Base-by-base conservation (phyloP, 768 basidiomycete species). In the Pisolithus marmoratus region DNA sequence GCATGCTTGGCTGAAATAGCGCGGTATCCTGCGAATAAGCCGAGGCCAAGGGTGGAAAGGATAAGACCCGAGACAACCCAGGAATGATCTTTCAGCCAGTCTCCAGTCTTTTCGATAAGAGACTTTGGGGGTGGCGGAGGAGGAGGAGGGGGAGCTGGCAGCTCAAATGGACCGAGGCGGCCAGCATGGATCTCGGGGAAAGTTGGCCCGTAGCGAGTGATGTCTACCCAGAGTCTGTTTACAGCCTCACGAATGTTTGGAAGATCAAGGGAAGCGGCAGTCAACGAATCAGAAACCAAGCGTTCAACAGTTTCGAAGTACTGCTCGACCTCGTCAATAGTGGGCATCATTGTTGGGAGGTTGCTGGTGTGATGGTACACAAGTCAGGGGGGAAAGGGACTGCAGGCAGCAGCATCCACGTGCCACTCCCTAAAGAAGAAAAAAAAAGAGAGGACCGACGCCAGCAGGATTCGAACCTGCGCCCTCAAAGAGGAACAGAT, bases 151-250 rank as follows among this genome's bases (percentile, higher is more conserved):
- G 74, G 70, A 0, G 84, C 82, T 1, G 85, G 87, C 3, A 90
- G 78, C 54, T 87, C 80, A 58, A 89, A 87, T 58, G 82, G 77
- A 9, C 85, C 85, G 2, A 90, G 77, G 34, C 77, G 77, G 17
- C 85, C 83, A 43, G 87, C 69, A 58, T 71, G 78, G 49, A 90
- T 74, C 42, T 79, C 77, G 11, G 74, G 72, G 20, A 79, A 60
- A 46, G 72, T 67, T 17, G 86, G 88, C 22, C 90, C 89, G 64
- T 87, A 90, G 51, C 90, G 83, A 44, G 86, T 77, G 54, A 93
- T 80, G 62, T 93, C 90, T 22, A 80, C 68, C 85, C 87, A 90
- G 51, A 91, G 73, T 23, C 82, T 78, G 57, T 86, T 77, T 20
- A 84, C 67, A 27, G 81, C 76, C 54, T 89, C 84, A 51, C 80